A percentile compares a stretch with the other conserved stretches of the same genome.
Evolutionary conservation across 441 rosid species (phyloP).

Genomic region (Adansonia rubrostipa): DNA sequence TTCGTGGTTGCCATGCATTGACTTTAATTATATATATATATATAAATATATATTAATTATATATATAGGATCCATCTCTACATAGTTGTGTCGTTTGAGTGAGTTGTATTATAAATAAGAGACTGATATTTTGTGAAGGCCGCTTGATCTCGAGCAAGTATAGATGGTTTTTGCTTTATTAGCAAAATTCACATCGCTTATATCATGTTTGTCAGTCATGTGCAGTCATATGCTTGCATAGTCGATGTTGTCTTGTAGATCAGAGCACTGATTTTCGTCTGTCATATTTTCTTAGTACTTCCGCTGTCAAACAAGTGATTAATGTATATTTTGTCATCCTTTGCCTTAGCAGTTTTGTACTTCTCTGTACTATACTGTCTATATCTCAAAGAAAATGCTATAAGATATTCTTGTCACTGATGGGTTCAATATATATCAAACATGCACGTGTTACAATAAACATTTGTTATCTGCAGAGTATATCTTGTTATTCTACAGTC

Average conservation of each 20-base stretch:
- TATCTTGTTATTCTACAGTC: not conserved
- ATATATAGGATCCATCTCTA: slow-evolving; percentile 11
- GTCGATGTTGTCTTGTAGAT: not conserved
- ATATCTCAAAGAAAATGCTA: not conserved
- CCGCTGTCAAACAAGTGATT: not conserved
- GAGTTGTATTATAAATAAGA: not conserved
- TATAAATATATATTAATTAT: too few relatives aligned
- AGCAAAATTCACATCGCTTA: not conserved
- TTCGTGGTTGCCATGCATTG: not conserved
- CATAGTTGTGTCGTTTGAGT: slow-evolving; percentile 4
- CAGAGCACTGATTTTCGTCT: not conserved
- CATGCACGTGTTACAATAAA: not conserved
- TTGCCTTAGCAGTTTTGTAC: not conserved
- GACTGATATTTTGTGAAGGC: not conserved
- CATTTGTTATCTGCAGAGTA: not conserved
- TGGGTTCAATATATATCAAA: not conserved
- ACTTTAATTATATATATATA: not conserved
- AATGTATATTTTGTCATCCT: not conserved
- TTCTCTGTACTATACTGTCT: not conserved
- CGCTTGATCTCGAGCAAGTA: not conserved
- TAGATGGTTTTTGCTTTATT: slow-evolving; percentile 2
- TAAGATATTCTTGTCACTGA: not conserved
- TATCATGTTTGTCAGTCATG: not conserved
- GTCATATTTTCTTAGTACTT: not conserved
- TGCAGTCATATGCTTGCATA: not conserved